A percentile compares a stretch with the other conserved stretches of the same genome.
Evolutionary conservation across 441 rosid species (phyloP).

Genomic region (Manihot esculenta): DNA sequence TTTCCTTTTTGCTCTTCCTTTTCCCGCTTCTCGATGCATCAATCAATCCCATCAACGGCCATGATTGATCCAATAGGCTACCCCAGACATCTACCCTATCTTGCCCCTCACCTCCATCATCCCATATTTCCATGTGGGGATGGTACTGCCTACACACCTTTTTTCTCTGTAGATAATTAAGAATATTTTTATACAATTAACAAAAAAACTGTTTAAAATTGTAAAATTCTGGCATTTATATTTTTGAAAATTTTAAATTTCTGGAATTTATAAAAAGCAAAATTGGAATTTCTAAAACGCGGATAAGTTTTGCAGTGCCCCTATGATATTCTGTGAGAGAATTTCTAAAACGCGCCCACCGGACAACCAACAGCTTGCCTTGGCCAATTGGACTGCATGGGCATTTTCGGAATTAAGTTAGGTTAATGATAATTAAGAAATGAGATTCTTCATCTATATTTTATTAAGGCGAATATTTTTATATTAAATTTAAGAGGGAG

Average conservation of each 20-base stretch:
- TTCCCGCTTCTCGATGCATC: constrained; percentile 14
- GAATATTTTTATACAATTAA: too few relatives aligned
- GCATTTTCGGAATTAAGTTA: neutral
- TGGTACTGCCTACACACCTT: neutral
- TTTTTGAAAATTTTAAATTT: too few relatives aligned
- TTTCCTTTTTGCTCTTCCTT: neutral
- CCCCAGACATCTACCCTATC: neutral
- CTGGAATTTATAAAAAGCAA: too few relatives aligned
- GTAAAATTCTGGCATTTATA: too few relatives aligned
- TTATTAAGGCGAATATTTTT: too few relatives aligned
- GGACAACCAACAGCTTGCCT: constrained; percentile 23
- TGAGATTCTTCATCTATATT: too few relatives aligned
- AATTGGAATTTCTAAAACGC: too few relatives aligned
- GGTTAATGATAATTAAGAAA: too few relatives aligned
- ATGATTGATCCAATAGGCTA: constrained; percentile 17
- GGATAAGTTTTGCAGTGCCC: constrained; percentile 1
- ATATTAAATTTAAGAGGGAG: too few relatives aligned
- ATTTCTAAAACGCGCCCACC: constrained; percentile 37
- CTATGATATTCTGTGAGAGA: constrained; percentile 29
- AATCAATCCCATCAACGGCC: constrained; percentile 28
- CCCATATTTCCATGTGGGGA: constrained; percentile 6
- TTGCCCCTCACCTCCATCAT: constrained; percentile 1
- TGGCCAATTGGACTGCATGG: constrained; percentile 10
- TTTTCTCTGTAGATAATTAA: too few relatives aligned
- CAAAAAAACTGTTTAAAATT: too few relatives aligned